phyloP scores from a whole-genome alignment of 2,329 filamentous ascomycete species.

The Talaromyces sp. region DNA sequence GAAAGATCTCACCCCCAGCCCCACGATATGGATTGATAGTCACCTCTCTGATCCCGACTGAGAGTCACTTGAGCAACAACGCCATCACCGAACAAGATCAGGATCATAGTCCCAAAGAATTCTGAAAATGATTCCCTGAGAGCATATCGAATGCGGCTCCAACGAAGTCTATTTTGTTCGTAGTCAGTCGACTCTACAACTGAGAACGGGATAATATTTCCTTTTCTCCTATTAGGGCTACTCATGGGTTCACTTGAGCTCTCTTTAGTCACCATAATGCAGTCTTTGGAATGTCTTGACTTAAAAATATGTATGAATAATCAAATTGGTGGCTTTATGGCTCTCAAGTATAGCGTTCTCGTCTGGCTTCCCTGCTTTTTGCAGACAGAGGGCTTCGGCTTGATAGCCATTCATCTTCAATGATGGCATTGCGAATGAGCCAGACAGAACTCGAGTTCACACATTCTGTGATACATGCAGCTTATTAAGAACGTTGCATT shows the following conservation, averaged over 20 bases:
- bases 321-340: not conserved
- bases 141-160: conserved; percentile 52
- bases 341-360: not conserved
- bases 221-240: not conserved
- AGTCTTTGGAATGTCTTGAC: not conserved
- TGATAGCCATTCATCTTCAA: not conserved
- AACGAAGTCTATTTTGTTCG: conserved; percentile 35
- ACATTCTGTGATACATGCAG: not conserved
- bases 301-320: not conserved
- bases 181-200: not conserved
- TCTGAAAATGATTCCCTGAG: conserved; percentile 62
- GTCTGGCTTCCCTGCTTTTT: not conserved
- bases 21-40: conserved; percentile 54
- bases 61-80: conserved; percentile 67
- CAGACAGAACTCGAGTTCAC: not conserved
- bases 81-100: conserved; percentile 69
- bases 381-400: not conserved
- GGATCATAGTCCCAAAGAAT: conserved; percentile 65
- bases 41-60: conserved; percentile 45
- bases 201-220: not conserved
- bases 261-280: not conserved
- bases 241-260: not conserved
- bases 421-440: not conserved
- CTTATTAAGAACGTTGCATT: not conserved
- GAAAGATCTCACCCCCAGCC: conserved; percentile 43